Conservation (phyloP, 1,139 yeast genomes). For the Debaryomycetaceae sp. region DNA sequence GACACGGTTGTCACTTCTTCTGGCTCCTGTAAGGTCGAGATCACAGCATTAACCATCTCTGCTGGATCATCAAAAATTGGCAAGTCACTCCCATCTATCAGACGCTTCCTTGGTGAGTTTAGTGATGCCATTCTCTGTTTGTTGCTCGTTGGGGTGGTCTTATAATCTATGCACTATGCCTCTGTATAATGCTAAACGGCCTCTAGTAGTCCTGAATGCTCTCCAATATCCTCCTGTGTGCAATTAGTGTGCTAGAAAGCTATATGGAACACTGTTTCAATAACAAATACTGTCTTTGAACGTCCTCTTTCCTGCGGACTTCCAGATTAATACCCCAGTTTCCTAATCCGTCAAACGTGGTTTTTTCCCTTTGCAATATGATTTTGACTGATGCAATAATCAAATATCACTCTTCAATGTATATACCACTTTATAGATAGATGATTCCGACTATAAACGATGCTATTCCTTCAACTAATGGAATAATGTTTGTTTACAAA, state of each 20-base stretch:
- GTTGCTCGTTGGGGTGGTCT: not conserved
- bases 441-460: not conserved
- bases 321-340: not conserved
- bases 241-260: not conserved
- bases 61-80: slow-evolving; percentile 47
- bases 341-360: not conserved
- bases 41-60: slow-evolving; percentile 53
- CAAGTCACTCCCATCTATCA: slow-evolving; percentile 21
- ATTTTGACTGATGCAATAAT: not conserved
- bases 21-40: slow-evolving; percentile 46
- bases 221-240: not conserved
- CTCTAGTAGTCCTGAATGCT: not conserved
- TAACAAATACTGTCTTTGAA: not conserved
- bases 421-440: not conserved
- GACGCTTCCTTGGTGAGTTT: slow-evolving; percentile 20
- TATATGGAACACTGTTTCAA: not conserved
- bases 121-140: not conserved
- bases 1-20: slow-evolving; percentile 51
- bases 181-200: not conserved
- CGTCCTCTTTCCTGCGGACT: not conserved
- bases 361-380: not conserved
- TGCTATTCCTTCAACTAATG: not conserved
- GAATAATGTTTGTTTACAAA: slow-evolving; percentile 12
- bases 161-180: not conserved
- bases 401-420: not conserved